Evolutionary conservation across 352 stramenopile species (phyloP).

Genomic region (Phytopythium helicoides): DNA sequence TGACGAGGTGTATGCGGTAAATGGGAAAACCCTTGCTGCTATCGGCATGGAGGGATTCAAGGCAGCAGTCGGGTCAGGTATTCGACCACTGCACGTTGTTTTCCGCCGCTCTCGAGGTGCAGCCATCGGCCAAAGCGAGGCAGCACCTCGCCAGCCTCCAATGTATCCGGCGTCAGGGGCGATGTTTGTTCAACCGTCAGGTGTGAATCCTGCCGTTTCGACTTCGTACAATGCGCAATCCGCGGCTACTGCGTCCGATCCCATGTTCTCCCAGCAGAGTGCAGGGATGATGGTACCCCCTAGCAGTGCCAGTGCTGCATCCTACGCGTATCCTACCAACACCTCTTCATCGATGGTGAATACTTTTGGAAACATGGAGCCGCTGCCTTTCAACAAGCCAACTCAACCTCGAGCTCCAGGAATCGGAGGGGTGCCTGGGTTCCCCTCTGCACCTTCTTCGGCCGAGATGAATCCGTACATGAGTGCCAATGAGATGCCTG

Average conservation of each 20-base stretch:
- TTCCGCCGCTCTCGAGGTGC: slow-evolving; percentile 66
- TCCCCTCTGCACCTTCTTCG: background rate
- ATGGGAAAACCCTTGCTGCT: slow-evolving; percentile 52
- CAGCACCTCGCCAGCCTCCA: background rate
- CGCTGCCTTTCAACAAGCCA: slow-evolving; percentile 6
- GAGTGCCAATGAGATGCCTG: background rate
- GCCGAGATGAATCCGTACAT: slow-evolving; percentile 5
- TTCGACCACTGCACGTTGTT: slow-evolving; percentile 64
- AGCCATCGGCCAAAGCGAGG: too few relatives aligned
- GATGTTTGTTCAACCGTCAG: background rate
- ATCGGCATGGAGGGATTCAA: slow-evolving; percentile 88
- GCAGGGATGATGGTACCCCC: slow-evolving; percentile 1
- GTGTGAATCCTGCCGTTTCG: background rate
- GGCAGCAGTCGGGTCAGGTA: slow-evolving; percentile 47
- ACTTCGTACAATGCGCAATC: background rate
- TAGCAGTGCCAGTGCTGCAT: background rate
- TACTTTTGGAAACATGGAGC: slow-evolving; percentile 2
- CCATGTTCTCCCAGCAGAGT: slow-evolving; percentile 1
- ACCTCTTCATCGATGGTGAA: background rate
- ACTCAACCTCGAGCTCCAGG: background rate
- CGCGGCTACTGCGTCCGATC: background rate
- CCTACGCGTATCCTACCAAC: background rate
- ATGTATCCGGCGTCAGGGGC: too few relatives aligned
- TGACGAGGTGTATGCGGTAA: slow-evolving; percentile 81
- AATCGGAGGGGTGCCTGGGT: background rate